phyloP scores from a whole-genome alignment of 1,139 yeast genomes.

The Candida smagusa region DNA sequence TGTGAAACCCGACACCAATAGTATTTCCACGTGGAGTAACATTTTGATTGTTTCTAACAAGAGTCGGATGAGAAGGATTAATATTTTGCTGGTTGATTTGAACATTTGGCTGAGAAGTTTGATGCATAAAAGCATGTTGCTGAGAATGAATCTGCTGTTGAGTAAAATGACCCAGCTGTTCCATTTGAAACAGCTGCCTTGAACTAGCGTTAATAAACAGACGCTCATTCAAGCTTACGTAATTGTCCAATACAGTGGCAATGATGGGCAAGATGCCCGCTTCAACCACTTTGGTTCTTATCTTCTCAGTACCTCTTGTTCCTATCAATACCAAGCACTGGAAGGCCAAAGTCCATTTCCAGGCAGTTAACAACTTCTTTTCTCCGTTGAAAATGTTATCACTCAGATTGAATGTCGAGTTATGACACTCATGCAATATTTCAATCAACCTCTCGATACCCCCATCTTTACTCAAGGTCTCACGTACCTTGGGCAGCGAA shows the following conservation, averaged over 20 bases:
- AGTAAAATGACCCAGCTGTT: neutral
- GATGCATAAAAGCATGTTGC: too few species aligned
- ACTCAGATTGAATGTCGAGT: slow-evolving; percentile 27
- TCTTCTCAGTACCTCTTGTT: slow-evolving; percentile 85
- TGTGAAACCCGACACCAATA: too few species aligned
- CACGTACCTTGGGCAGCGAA: slow-evolving; percentile 84
- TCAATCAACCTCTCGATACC: slow-evolving; percentile 87
- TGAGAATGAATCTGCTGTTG: too few species aligned
- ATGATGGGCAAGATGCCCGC: slow-evolving; percentile 90
- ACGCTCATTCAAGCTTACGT: slow-evolving; percentile 47
- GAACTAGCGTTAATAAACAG: slow-evolving; percentile 33
- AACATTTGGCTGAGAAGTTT: too few species aligned
- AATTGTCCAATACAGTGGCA: slow-evolving; percentile 89
- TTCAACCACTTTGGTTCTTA: slow-evolving; percentile 80
- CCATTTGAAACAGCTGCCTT: slow-evolving; percentile 10
- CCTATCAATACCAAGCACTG: slow-evolving; percentile 90
- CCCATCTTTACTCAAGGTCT: slow-evolving; percentile 84
- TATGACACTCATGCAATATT: slow-evolving; percentile 77
- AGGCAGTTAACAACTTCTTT: slow-evolving; percentile 62
- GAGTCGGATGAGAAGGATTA: too few species aligned
- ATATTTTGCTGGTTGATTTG: too few species aligned
- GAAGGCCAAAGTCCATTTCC: slow-evolving; percentile 96
- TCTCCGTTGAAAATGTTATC: slow-evolving; percentile 45
- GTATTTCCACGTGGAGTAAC: too few species aligned
- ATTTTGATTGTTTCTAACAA: too few species aligned